Evolutionary conservation across 2,329 filamentous ascomycete genomes (phyloP), one percentile per base, ranked within the genome.

Genomic region (Alternaria postmessia): DNA sequence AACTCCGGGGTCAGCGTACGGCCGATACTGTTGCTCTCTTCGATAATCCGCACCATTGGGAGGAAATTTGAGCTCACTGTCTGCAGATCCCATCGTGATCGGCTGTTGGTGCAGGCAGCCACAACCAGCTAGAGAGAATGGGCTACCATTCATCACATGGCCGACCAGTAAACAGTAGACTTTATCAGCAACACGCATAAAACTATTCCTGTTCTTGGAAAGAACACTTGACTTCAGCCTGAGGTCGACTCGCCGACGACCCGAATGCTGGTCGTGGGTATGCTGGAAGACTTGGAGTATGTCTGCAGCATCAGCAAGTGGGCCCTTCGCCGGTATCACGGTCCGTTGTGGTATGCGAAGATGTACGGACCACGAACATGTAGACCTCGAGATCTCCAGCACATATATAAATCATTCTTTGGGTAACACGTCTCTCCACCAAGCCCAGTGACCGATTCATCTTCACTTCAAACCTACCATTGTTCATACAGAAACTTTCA

Each of bases 301-400:
- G 7, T 32, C 26, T 46, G 41, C 41, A 57, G 32, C 52, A 26
- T 51, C 52, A 46, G 52, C 38, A 56, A 24, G 46, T 46, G 39
- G 39, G 20, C 26, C 18, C 7, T 14, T 34, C 18, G 7, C 32
- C 57, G 57, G 39, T 32, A 20, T 30, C 34, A 46, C 41, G 32
- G 52, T 16, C 46, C 47, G 57, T 26, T 20, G 7, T 47, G n/a
- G 12, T 42, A 4, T 3, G 42, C 4, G 4, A 9, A n/a, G 9
- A 18, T 26, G 3, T 24, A 39, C 12, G 11, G n/a, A 39, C 22
- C 7, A 41, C 42, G 49, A 30, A 36, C 4, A 0, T 5, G 26
- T n/a, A 18, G 43, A 14, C 11, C 11, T 22, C 4, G n/a, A 22
- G 5, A 14, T n/a, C 20, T 28, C 12, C 36, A 36, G 7, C 28